Base-by-base conservation (phyloP, 768 basidiomycete species). In the Leucogyrophana mollusca region DNA sequence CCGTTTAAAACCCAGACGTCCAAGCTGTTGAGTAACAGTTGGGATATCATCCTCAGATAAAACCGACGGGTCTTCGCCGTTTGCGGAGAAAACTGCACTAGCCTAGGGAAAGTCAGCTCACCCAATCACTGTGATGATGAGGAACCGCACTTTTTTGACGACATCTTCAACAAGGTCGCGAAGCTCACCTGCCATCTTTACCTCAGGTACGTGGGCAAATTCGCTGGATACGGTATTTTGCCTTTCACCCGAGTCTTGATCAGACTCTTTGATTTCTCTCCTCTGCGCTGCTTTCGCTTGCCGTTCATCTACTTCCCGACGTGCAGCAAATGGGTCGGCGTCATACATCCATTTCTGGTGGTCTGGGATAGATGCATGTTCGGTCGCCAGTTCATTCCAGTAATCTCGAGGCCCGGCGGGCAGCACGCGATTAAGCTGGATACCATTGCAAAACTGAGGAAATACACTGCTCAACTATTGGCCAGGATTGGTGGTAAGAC, bases 341-440 rank as follows among this genome's bases (percentile, higher is more conserved):
- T 81, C 76, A 56, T 88, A 95, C 80, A 90, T 87, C 92, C 92
- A 94, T 41, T 76, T 77, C 59, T 80, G 76, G 61, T 92, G 87
- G 3, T 81, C 75, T 1, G 84, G 82, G 3, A 76, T 73, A 14
- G 63, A 63, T 53, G 83, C 85, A 54, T 91, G 90, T 57, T 91
- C 85, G 2, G 65, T 66, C 7, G 80, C 81, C 2, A 96, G 69
- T 54, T 82, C 74, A 42, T 79, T 78, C 94, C 94, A 96, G 62
- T 94, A 96, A 16, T 92, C 87, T 36, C 89, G 76, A 27, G 92
- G 89, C 7, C 85, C 83, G 2, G 88, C 82, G 13, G 94, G 94
- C 11, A 96, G 77, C 40, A 87, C 78, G 46, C 73, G 76, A 56
- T 90, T 80, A 13, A 91, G 73, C 57, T 84, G 84, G 3, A 89